phyloP scores from a whole-genome alignment of 768 basidiomycete genomes.

The Trametes punicea region DNA sequence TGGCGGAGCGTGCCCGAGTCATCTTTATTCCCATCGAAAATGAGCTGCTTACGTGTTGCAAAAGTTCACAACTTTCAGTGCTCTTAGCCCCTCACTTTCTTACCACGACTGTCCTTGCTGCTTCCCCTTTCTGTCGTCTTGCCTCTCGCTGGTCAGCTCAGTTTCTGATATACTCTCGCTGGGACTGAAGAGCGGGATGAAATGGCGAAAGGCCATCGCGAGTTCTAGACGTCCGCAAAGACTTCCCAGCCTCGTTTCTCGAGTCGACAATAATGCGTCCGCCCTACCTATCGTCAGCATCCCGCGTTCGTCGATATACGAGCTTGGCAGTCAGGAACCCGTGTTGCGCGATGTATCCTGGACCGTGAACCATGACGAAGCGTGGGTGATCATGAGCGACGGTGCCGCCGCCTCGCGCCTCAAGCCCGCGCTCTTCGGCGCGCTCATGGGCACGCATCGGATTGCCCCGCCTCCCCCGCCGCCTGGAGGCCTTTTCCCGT shows the following conservation, averaged over 20 bases:
- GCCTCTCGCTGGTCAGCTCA: no score
- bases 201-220: not conserved
- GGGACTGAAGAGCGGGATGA: not conserved
- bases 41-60: no score
- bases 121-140: no score
- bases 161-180: not conserved
- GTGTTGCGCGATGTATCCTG: slow-evolving; percentile 24
- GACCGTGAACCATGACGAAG: slow-evolving; percentile 22
- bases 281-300: slow-evolving; percentile 24
- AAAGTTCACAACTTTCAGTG: no score
- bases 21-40: not conserved
- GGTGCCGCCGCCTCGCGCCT: slow-evolving; percentile 18
- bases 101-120: no score
- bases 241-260: not conserved
- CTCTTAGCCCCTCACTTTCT: no score
- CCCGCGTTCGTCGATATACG: slow-evolving; percentile 25
- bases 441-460: slow-evolving; percentile 54
- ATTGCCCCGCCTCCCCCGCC: slow-evolving; percentile 52
- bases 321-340: slow-evolving; percentile 21
- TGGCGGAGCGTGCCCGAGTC: no score
- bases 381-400: slow-evolving; percentile 25
- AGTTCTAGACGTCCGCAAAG: not conserved
- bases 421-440: slow-evolving; percentile 26
- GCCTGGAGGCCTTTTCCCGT: slow-evolving; percentile 76
- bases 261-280: not conserved